Evolutionary conservation across 2,329 filamentous ascomycete species (phyloP).

Genomic region (Colletotrichum cuscutae): DNA sequence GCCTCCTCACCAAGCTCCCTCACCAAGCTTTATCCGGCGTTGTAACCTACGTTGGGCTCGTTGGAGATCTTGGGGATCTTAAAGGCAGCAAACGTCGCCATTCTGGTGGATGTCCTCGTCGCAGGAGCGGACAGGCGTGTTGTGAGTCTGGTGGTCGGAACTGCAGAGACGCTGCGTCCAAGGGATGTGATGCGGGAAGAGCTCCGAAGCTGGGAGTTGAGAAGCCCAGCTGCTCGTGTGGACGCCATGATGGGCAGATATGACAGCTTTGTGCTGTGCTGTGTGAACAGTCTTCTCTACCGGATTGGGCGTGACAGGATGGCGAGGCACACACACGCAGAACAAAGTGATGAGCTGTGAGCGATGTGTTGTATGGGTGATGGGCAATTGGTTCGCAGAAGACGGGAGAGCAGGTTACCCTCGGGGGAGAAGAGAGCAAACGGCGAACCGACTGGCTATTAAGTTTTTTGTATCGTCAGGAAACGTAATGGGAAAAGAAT

Average conservation of each 20-base stretch:
- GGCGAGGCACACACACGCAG: background rate
- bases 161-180: conserved; percentile 5
- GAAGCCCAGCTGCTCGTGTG: conserved; percentile 29
- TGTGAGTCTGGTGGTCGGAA: conserved; percentile 4
- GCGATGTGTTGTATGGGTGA: background rate
- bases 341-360: background rate
- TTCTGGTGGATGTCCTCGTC: conserved; percentile 44
- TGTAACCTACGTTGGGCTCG: conserved; percentile 88
- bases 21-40: conserved; percentile 5
- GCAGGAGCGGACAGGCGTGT: conserved; percentile 28
- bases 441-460: conserved; percentile 17
- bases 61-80: conserved; percentile 88
- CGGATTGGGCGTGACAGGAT: background rate
- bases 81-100: conserved; percentile 80
- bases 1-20: background rate
- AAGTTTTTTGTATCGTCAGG: conserved; percentile 14
- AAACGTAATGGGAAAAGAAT: background rate
- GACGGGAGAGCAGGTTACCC: background rate
- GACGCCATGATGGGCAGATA: conserved; percentile 26
- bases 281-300: background rate
- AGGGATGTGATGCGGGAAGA: conserved; percentile 23
- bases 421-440: background rate
- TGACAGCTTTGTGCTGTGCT: background rate
- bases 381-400: background rate
- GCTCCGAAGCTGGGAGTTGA: conserved; percentile 33